phyloP scores from a whole-genome alignment of 2,329 filamentous ascomycete species.

The Phyllosticta ampelicida region DNA sequence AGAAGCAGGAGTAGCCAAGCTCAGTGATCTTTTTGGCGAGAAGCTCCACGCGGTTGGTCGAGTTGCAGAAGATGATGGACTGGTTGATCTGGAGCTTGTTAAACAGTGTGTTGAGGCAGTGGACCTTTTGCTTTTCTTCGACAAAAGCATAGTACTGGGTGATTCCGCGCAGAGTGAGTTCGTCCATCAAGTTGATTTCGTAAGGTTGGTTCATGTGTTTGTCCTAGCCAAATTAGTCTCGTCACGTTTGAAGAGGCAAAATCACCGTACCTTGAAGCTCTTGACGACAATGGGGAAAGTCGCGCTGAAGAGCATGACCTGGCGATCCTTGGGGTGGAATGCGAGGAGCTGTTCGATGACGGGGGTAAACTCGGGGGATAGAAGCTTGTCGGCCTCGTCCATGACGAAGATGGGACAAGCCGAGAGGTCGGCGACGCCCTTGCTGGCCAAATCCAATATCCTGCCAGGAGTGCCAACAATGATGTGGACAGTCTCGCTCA shows the following conservation, averaged over 20 bases:
- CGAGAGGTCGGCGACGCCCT: constrained; percentile 90
- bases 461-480: constrained; percentile 94
- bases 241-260: constrained; percentile 10
- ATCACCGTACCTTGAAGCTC: constrained; percentile 59
- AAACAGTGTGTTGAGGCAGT: constrained; percentile 97
- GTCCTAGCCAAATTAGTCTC: constrained; percentile 42
- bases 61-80: constrained; percentile 99
- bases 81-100: constrained; percentile 99
- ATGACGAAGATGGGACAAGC: constrained; percentile 98
- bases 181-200: constrained; percentile 99
- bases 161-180: constrained; percentile 93
- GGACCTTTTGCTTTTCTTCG: constrained; percentile 98
- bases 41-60: constrained; percentile 93
- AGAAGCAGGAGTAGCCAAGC: constrained; percentile 97
- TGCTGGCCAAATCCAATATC: constrained; percentile 91
- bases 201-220: constrained; percentile 96
- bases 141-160: constrained; percentile 99
- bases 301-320: constrained; percentile 98
- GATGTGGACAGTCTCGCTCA: constrained; percentile 92
- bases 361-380: constrained; percentile 92
- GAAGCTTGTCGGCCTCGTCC: constrained; percentile 97
- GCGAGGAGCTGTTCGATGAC: constrained; percentile 92
- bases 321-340: constrained; percentile 93
- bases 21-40: constrained; percentile 99
- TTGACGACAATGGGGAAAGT: constrained; percentile 97